Evolutionary conservation across 108 stramenopile genomes (phyloP), one percentile per base, ranked within the genome.

Genomic region (Pseudonitzschia pungens): DNA sequence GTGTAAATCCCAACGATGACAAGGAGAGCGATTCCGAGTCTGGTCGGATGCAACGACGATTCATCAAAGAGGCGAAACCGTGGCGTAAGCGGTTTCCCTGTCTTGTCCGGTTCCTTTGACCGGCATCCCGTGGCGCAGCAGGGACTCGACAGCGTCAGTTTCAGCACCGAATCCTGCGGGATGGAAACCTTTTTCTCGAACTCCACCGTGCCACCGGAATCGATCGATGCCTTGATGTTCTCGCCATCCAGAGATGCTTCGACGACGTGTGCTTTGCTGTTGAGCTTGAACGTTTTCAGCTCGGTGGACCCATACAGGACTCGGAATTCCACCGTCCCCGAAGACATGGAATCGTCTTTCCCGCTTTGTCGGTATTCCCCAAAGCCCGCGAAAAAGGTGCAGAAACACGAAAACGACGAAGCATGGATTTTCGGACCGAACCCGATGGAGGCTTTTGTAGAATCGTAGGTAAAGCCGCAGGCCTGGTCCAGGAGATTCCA

Each of bases 381-480:
- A 62, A 62, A 62, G 14, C 60, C 60, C 26, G 4, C 32, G 40
- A 12, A 18, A 29, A 62, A 62, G 32, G 60, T 62, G 29, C 60
- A 62, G 29, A 62, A 62, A 62, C 60, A 62, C 40, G 32, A 40
- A 62, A 62, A 62, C 4, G 29, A n/a, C 6, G 26, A 12, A 12
- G 60, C 26, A 7, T 62, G 10, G 1, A 40, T 62, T 15, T 20
- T 12, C 20, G 60, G 60, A 1, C 5, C 3, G 0, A 62, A 62
- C 18, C 60, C 60, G 29, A 62, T 62, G 28, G 70, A 14, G 0
- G 56, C 56, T 31, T 24, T 58, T 7, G 41, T 71, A 22, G 70
- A 71, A 44, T 71, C 57, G 57, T 71, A 71, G 70, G 40, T 26
- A 24, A 71, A 71, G 5, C 70, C 70, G 57, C 70, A 71, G 14